Evolutionary conservation across 148 eudicot species (phyloP).

Genomic region (Euryodendron excelsum): DNA sequence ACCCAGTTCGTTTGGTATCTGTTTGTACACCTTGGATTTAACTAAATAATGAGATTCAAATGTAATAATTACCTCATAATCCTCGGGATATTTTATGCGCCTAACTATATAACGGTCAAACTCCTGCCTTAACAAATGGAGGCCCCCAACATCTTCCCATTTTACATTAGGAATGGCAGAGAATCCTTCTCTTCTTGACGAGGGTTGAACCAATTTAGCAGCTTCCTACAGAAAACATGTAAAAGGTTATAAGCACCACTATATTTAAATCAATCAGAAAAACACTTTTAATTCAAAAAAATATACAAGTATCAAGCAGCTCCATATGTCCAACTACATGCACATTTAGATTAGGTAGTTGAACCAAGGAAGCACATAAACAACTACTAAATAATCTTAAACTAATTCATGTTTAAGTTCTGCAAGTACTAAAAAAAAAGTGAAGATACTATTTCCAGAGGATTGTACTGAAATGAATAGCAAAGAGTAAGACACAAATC

Average conservation of each 20-base stretch:
- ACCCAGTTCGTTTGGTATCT: not conserved
- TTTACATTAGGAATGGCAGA: conserved; percentile 69
- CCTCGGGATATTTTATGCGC: conserved; percentile 62
- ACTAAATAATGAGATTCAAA: not conserved
- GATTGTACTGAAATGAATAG: not conserved
- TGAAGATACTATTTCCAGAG: not conserved
- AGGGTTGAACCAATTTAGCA: conserved; percentile 71
- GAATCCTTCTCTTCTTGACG: conserved; percentile 88
- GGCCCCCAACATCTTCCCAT: conserved; percentile 90
- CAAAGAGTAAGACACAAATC: no score
- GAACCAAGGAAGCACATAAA: not conserved
- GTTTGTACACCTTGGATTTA: not conserved
- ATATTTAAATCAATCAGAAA: not conserved
- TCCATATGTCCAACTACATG: not conserved
- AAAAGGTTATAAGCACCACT: not conserved
- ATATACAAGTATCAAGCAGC: not conserved
- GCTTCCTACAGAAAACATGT: conserved; percentile 48
- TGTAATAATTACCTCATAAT: conserved; percentile 49
- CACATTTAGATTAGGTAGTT: not conserved
- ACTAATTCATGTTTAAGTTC: not conserved
- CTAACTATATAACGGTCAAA: conserved; percentile 57
- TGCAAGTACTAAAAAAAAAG: not conserved
- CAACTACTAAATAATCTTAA: not conserved
- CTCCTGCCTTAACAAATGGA: conserved; percentile 39
- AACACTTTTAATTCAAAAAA: not conserved